These are phyloP conservation scores for Entomortierella parvispora DNA, from an alignment of 192 early-diverging fungal species.

Conservation along the genomic window DNA sequence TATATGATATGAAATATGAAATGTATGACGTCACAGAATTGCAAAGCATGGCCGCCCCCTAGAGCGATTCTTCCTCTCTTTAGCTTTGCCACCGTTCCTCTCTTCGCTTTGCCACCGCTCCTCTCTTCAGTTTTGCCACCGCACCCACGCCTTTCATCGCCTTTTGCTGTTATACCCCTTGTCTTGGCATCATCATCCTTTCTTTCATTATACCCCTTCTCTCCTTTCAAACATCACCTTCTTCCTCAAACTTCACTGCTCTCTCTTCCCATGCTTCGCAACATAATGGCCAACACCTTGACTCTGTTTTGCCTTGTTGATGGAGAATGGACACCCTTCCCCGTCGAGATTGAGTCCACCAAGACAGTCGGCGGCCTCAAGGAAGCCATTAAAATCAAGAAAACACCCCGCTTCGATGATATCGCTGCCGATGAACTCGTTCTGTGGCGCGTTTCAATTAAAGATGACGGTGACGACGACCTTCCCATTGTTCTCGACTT, in stretches of 20 bases:
- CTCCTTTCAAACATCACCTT: background rate
- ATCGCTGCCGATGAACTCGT: slow-evolving; percentile 6
- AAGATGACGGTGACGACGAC: background rate
- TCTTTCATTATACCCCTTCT: background rate
- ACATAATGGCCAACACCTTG: background rate
- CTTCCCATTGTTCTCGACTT: too few relatives aligned
- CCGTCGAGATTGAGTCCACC: slow-evolving; percentile 6
- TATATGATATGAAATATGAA: too few relatives aligned
- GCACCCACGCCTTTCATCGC: too few relatives aligned
- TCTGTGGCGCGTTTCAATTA: slow-evolving; percentile 13
- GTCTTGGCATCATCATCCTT: too few relatives aligned
- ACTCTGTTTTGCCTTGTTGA: slow-evolving; percentile 20
- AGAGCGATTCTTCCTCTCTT: too few relatives aligned
- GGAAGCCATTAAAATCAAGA: slow-evolving; percentile 12
- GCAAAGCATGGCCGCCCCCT: too few relatives aligned
- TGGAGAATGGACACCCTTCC: slow-evolving; percentile 11
- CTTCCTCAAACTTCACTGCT: background rate
- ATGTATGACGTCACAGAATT: too few relatives aligned
- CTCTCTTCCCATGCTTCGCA: background rate
- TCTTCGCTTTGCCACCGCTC: too few relatives aligned
- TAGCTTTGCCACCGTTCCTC: too few relatives aligned
- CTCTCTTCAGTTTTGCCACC: too few relatives aligned
- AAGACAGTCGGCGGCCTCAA: slow-evolving; percentile 20
- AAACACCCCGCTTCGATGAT: slow-evolving; percentile 1
- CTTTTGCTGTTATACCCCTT: too few relatives aligned